Evolutionary conservation across 805 yeast genomes (phyloP).

Genomic region (Zygotorulaspora danielsina): DNA sequence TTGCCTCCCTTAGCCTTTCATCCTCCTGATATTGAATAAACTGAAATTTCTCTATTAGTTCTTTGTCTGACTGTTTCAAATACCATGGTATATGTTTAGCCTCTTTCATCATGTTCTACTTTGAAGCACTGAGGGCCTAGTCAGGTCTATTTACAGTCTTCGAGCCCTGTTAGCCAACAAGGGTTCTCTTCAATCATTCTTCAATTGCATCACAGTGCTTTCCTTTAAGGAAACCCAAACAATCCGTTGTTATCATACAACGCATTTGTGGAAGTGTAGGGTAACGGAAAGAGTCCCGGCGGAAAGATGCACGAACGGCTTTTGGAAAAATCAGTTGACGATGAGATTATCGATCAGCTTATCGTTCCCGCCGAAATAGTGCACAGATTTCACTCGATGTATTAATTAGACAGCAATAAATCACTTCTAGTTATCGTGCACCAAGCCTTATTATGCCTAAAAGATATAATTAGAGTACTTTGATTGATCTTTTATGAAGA

Average conservation of each 20-base stretch:
- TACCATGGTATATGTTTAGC: slow-evolving; percentile 23
- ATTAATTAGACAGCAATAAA: no score
- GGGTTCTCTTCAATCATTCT: no score
- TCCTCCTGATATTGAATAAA: slow-evolving; percentile 38
- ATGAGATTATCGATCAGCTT: background rate
- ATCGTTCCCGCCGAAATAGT: background rate
- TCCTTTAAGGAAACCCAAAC: background rate
- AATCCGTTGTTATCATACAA: background rate
- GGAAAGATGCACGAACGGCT: background rate
- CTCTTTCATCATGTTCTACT: background rate
- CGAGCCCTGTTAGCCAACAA: no score
- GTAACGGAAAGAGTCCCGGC: background rate
- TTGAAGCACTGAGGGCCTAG: no score
- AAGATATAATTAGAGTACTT: no score
- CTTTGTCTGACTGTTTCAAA: slow-evolving; percentile 25
- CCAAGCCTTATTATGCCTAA: no score
- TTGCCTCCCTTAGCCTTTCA: slow-evolving; percentile 38
- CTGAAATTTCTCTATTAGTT: slow-evolving; percentile 31
- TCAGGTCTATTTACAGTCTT: no score
- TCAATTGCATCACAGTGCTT: no score
- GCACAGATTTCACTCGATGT: background rate
- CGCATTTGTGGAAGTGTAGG: background rate
- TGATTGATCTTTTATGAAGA: background rate
- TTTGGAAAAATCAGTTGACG: slow-evolving; percentile 2
- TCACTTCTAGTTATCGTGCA: no score